Evolutionary conservation across 352 stramenopile genomes (phyloP).

Genomic region (Saprolegnia parasitica): DNA sequence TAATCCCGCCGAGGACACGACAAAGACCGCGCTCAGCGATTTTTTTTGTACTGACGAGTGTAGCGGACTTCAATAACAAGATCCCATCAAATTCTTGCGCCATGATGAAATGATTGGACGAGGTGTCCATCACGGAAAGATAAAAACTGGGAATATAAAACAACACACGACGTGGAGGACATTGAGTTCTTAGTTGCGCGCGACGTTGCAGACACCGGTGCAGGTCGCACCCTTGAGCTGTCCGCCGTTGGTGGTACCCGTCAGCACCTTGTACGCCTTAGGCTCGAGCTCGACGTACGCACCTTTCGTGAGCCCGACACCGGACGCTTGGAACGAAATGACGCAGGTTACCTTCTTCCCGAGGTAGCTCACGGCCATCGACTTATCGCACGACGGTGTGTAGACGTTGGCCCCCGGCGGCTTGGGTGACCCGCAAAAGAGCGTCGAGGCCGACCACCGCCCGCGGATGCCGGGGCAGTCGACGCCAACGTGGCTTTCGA

Average conservation of each 20-base stretch:
- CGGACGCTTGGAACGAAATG: constrained; percentile 12
- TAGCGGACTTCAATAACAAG: no score
- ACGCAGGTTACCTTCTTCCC: constrained; percentile 11
- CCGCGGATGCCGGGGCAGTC: constrained; percentile 12
- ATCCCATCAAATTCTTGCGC: no score
- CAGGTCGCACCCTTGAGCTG: constrained; percentile 1
- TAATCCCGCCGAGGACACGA: no score
- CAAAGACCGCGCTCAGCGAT: no score
- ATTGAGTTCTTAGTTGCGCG: constrained; percentile 1
- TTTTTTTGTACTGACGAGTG: no score
- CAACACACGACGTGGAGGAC: neutral
- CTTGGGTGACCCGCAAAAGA: constrained; percentile 12
- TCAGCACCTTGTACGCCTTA: constrained; percentile 13
- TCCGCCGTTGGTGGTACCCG: neutral
- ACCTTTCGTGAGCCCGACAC: constrained; percentile 1
- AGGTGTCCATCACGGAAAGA: neutral
- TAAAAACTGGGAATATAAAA: neutral
- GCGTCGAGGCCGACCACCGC: neutral
- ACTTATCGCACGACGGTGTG: constrained; percentile 1
- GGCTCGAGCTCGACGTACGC: constrained; percentile 11
- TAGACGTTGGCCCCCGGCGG: constrained; percentile 1
- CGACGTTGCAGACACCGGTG: constrained; percentile 14
- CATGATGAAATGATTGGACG: no score
- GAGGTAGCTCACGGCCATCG: neutral
- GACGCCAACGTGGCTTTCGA: constrained; percentile 10